A percentile compares a stretch with the other conserved stretches of the same genome.
Evolutionary conservation across 208 protist genomes (phyloP).

Genomic region (Trypanosoma lewisi): DNA sequence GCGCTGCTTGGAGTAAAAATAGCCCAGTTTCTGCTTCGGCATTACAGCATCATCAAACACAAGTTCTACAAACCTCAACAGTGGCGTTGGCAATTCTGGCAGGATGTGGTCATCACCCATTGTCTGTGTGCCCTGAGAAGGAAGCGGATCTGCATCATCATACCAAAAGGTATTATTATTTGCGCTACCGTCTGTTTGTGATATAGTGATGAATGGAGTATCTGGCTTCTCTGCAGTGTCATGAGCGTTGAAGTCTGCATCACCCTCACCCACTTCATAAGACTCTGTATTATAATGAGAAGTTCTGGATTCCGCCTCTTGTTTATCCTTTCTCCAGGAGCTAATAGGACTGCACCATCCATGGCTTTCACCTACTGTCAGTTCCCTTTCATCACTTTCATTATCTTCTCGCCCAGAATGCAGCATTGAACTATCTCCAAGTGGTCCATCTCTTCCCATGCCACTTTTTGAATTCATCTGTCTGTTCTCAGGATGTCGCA

Average conservation of each 20-base stretch:
- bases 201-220: not conserved
- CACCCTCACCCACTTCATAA: not conserved
- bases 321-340: not conserved
- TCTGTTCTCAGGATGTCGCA: not conserved
- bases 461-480: not conserved
- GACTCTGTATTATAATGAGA: not conserved
- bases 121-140: not conserved
- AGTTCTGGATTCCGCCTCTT: not conserved
- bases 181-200: not conserved
- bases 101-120: not conserved
- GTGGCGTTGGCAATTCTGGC: not conserved
- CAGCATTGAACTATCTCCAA: not conserved
- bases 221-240: not conserved
- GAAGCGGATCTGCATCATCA: slow-evolving; percentile 6
- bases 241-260: not conserved
- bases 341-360: slow-evolving; percentile 5
- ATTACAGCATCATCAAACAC: slow-evolving; percentile 56
- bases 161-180: slow-evolving; percentile 21
- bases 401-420: not conserved
- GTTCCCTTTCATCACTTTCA: not conserved
- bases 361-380: slow-evolving; percentile 1
- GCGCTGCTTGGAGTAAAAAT: slow-evolving; percentile 63
- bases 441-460: not conserved
- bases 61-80: slow-evolving; percentile 35
- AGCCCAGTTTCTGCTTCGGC: slow-evolving; percentile 51